A percentile compares a stretch with the other conserved stretches of the same genome.
Evolutionary conservation across 768 basidiomycete species (phyloP).

Genomic region (Pleurotus sapidus): DNA sequence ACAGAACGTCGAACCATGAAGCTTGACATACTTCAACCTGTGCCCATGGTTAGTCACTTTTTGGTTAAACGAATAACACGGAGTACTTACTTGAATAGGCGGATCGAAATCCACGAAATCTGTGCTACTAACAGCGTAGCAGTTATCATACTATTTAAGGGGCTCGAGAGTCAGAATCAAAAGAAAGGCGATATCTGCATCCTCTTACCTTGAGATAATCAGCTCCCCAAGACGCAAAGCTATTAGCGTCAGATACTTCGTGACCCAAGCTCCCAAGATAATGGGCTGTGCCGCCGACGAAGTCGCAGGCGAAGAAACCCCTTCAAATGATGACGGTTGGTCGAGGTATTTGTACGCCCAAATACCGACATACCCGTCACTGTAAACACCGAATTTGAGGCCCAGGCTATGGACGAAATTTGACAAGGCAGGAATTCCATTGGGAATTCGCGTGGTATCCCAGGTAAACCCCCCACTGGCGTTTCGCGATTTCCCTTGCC

Average conservation of each 20-base stretch:
- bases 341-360: neutral
- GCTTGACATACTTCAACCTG: neutral
- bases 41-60: too few species aligned
- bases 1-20: neutral
- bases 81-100: slow-evolving; percentile 33
- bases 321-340: slow-evolving; percentile 17
- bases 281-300: slow-evolving; percentile 40
- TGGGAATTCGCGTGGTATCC: slow-evolving; percentile 28
- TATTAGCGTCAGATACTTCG: slow-evolving; percentile 44
- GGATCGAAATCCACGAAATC: slow-evolving; percentile 46
- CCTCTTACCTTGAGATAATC: slow-evolving; percentile 37
- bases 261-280: slow-evolving; percentile 43
- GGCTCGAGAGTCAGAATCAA: neutral
- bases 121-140: slow-evolving; percentile 41
- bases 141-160: slow-evolving; percentile 41
- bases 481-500: slow-evolving; percentile 41
- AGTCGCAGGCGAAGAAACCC: slow-evolving; percentile 43
- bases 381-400: slow-evolving; percentile 68
- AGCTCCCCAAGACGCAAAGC: slow-evolving; percentile 48
- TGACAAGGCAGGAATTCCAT: slow-evolving; percentile 26
- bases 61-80: neutral
- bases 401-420: slow-evolving; percentile 34
- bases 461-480: slow-evolving; percentile 41
- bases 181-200: too few species aligned
- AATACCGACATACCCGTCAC: slow-evolving; percentile 31